phyloP scores from a whole-genome alignment of 768 basidiomycete genomes.

The Boletus sp. region DNA sequence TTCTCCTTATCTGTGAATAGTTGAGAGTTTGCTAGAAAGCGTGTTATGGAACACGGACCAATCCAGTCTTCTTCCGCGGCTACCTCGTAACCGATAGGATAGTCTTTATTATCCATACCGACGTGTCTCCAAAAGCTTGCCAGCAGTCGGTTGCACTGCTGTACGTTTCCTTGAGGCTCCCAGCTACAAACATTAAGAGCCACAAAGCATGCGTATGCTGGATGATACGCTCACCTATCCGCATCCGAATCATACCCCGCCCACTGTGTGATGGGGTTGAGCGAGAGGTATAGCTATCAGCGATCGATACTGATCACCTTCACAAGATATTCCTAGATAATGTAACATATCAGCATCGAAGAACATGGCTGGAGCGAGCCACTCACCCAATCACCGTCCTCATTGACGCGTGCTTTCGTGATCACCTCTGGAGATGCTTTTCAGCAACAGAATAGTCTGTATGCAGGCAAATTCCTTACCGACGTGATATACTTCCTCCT shows the following conservation, averaged over 20 bases:
- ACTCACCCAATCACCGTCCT: slow-evolving; percentile 53
- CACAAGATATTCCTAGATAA: slow-evolving; percentile 58
- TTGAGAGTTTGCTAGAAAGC: background rate
- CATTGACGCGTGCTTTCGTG: slow-evolving; percentile 52
- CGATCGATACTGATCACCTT: slow-evolving; percentile 45
- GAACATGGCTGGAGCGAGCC: background rate
- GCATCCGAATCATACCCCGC: slow-evolving; percentile 55
- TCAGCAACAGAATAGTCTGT: background rate
- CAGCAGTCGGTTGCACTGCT: slow-evolving; percentile 55
- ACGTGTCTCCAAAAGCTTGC: slow-evolving; percentile 64
- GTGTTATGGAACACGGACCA: slow-evolving; percentile 34
- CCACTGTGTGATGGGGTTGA: slow-evolving; percentile 49
- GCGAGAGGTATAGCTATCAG: background rate
- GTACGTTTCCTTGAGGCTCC: slow-evolving; percentile 65
- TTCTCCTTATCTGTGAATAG: slow-evolving; percentile 38
- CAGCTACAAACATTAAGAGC: slow-evolving; percentile 44
- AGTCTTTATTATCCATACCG: slow-evolving; percentile 57
- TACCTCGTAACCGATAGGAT: slow-evolving; percentile 44
- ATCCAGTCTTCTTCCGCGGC: slow-evolving; percentile 57
- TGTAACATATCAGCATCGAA: background rate
- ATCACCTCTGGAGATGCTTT: slow-evolving; percentile 51
- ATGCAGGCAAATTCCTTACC: slow-evolving; percentile 33
- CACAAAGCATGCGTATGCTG: background rate
- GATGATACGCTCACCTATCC: slow-evolving; percentile 46
- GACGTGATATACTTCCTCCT: slow-evolving; percentile 45